phyloP scores from a whole-genome alignment of 2,329 filamentous ascomycete species.

The Aureobasidium sp. region DNA sequence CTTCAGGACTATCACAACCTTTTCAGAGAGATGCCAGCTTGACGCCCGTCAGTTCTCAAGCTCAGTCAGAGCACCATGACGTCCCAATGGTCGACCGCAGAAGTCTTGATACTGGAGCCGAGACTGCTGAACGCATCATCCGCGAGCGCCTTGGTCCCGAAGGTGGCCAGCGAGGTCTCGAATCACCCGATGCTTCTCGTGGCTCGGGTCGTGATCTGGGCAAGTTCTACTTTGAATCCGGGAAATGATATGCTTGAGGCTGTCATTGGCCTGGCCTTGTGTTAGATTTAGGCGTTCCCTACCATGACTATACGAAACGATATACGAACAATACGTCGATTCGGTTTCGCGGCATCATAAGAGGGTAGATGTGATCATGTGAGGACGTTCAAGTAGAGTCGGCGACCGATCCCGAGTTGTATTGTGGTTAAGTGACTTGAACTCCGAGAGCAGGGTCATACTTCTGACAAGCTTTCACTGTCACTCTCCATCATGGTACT shows the following conservation, averaged over 20 bases:
- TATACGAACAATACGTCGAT: background rate
- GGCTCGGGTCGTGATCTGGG: slow-evolving; percentile 37
- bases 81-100: slow-evolving; percentile 40
- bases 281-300: background rate
- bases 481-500: background rate
- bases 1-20: slow-evolving; percentile 24
- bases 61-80: slow-evolving; percentile 31
- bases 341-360: background rate
- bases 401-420: background rate
- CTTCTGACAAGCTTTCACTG: background rate
- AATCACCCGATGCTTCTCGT: slow-evolving; percentile 30
- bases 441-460: background rate
- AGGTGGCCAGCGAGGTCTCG: slow-evolving; percentile 37
- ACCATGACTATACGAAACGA: background rate
- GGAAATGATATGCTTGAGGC: slow-evolving; percentile 1
- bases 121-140: slow-evolving; percentile 60
- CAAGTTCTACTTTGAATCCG: slow-evolving; percentile 53
- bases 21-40: slow-evolving; percentile 27
- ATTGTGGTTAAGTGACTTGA: background rate
- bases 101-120: slow-evolving; percentile 29
- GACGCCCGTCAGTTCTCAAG: slow-evolving; percentile 25
- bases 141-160: slow-evolving; percentile 48
- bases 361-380: background rate
- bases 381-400: background rate
- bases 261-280: background rate